Base-by-base conservation (phyloP, 495 filamentous ascomycete genomes). In the Penicillium daleae region DNA sequence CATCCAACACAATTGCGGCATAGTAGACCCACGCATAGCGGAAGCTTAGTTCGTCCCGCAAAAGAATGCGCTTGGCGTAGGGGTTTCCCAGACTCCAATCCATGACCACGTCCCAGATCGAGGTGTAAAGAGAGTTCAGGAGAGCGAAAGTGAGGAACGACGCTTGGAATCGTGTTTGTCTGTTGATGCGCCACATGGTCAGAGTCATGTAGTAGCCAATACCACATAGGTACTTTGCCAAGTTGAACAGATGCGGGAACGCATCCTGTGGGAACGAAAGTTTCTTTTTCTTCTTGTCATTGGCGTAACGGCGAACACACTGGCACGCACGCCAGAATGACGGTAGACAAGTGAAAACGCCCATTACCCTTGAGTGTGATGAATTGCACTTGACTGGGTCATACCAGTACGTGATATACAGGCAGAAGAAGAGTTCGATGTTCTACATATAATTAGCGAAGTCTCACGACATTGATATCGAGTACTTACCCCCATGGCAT, bases 91-190 rank as follows among this genome's bases (percentile, higher is more conserved):
- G 80, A 79, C 83, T 93, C 88, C 93, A 98, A 75, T 99, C 95
- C 90, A 97, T 97, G 59, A 89, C 85, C n/a, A 99, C 68, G 67
- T 99, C 95, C 95, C 95, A 99, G n/a, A 97, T 82, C 1, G 88
- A 90, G 71, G 83, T 88, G 71, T 97, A 97, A 15, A 94, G 77
- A 26, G 87, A 83, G 71, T 97, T 98, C 63, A 96, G 75, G 17
- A 85, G 78, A 2, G 91, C 91, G 65, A 91, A 92, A 2, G 86
- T 82, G 62, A 97, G 88, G 72, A 97, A 97, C 22, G 91, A 66
- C 0, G 85, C 87, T 68, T 83, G 81, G 31, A 86, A 84, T 2
- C 77, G 71, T 1, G 80, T 71, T 0, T 76, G 78, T 10, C 78
- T 80, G 40, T 92, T 70, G 48, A 97, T 90, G 33, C 95, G 91